Percentiles rank a stretch among this genome's conserved stretches.
Conservation (phyloP, 768 basidiomycete genomes). For the Mycena latifolia region DNA sequence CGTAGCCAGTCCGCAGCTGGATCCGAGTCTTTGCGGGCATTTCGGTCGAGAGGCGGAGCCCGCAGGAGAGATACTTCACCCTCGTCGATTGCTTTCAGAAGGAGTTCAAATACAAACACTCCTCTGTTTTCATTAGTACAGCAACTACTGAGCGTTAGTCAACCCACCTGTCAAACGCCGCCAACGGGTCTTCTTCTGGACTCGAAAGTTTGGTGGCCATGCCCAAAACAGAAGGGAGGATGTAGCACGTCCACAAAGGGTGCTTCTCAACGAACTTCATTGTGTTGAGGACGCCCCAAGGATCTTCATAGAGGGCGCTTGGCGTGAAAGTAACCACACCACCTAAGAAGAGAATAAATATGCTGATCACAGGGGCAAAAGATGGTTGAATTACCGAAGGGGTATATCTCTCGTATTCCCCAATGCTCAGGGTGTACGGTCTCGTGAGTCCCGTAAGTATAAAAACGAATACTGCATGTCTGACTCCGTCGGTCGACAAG, state of each 20-base stretch:
- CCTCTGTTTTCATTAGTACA: slow-evolving; percentile 45
- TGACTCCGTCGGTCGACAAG: slow-evolving; percentile 61
- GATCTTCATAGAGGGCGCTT: slow-evolving; percentile 66
- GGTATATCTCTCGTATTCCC: slow-evolving; percentile 78
- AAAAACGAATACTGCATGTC: slow-evolving; percentile 65
- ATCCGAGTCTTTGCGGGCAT: slow-evolving; percentile 34
- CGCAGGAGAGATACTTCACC: slow-evolving; percentile 67
- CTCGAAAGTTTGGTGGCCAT: slow-evolving; percentile 59
- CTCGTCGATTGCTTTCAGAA: slow-evolving; percentile 65
- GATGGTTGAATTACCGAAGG: slow-evolving; percentile 62
- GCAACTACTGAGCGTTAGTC: neutral
- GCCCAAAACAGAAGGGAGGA: slow-evolving; percentile 75
- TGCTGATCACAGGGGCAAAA: neutral
- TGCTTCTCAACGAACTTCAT: slow-evolving; percentile 69
- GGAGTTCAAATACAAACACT: slow-evolving; percentile 51
- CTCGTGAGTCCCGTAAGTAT: slow-evolving; percentile 76
- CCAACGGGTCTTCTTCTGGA: slow-evolving; percentile 54
- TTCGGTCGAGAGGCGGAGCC: slow-evolving; percentile 57
- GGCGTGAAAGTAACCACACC: slow-evolving; percentile 82
- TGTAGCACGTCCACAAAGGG: slow-evolving; percentile 76
- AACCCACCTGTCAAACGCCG: slow-evolving; percentile 55
- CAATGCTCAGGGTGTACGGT: slow-evolving; percentile 63
- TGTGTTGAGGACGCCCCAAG: slow-evolving; percentile 57
- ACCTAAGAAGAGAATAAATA: slow-evolving; percentile 53
- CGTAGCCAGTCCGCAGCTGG: slow-evolving; percentile 52